phyloP scores from a whole-genome alignment of 768 basidiomycete genomes.

The Daedaleopsis sinensis region DNA sequence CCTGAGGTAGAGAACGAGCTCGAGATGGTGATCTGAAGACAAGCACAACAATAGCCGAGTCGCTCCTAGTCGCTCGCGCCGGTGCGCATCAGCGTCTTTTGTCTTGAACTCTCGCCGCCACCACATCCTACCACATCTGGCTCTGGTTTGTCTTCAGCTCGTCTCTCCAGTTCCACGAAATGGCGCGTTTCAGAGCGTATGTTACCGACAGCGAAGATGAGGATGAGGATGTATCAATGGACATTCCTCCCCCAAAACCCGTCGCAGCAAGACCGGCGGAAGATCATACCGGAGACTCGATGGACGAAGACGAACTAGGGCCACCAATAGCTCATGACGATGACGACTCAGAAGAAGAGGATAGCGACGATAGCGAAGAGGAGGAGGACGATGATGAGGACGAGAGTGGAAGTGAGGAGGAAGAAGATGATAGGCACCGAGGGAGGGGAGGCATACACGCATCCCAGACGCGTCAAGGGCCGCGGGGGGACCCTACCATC shows the following conservation, averaged over 20 bases:
- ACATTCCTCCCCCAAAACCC: constrained; percentile 27
- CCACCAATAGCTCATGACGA: constrained; percentile 6
- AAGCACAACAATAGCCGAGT: too few species aligned
- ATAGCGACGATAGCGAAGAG: background rate
- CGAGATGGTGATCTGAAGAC: background rate
- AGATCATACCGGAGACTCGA: constrained; percentile 7
- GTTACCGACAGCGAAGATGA: constrained; percentile 59
- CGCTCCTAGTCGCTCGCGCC: background rate
- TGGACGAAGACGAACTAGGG: constrained; percentile 20
- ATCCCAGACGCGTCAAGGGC: constrained; percentile 1
- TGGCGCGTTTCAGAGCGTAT: constrained; percentile 73
- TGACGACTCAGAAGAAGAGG: background rate
- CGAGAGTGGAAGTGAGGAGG: constrained; percentile 5
- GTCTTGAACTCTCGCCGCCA: background rate
- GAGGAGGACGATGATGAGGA: constrained; percentile 3
- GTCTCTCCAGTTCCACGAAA: constrained; percentile 26
- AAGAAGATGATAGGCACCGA: constrained; percentile 7
- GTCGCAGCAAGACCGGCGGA: constrained; percentile 30
- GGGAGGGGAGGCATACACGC: background rate
- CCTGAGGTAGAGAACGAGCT: background rate
- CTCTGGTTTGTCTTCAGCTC: background rate
- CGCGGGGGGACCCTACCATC: constrained; percentile 48
- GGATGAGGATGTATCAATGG: constrained; percentile 42
- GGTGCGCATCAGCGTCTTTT: background rate
- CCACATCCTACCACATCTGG: background rate